phyloP scores from a whole-genome alignment of 2,329 filamentous ascomycete genomes.

The Nemania sp. region DNA sequence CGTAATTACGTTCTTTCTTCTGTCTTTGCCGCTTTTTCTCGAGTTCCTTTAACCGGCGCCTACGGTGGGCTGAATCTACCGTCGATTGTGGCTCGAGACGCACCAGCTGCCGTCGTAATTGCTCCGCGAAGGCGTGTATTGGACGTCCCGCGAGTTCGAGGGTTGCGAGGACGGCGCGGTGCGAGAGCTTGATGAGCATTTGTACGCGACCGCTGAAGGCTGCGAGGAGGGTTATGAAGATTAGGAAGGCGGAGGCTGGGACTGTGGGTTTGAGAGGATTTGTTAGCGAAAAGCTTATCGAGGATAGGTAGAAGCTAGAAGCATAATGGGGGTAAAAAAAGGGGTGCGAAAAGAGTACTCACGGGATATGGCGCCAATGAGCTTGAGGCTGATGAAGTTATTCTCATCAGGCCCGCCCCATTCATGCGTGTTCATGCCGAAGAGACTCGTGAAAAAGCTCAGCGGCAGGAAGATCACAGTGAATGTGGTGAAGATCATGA shows the following conservation, averaged over 20 bases:
- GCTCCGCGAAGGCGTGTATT: conserved; percentile 1
- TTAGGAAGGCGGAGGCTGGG: conserved; percentile 53
- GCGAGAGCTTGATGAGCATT: conserved; percentile 34
- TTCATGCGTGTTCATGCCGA: conserved; percentile 66
- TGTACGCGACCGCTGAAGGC: conserved; percentile 58
- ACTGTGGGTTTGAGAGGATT: conserved; percentile 30
- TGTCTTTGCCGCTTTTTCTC: conserved; percentile 25
- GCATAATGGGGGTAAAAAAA: not conserved
- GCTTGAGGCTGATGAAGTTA: conserved; percentile 48
- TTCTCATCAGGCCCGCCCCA: conserved; percentile 52
- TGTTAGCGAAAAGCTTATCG: not conserved
- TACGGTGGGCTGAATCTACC: conserved; percentile 31
- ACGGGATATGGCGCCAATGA: conserved; percentile 52
- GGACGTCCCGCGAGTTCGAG: conserved; percentile 30
- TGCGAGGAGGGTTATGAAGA: conserved; percentile 54
- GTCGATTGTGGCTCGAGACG: conserved; percentile 36
- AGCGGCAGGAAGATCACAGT: conserved; percentile 66
- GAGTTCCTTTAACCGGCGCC: conserved; percentile 29
- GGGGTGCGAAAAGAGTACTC: conserved; percentile 30
- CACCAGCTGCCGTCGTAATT: conserved; percentile 24
- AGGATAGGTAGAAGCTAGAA: not conserved
- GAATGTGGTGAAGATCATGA: conserved; percentile 68
- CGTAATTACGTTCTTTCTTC: conserved; percentile 42
- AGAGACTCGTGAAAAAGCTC: conserved; percentile 67
- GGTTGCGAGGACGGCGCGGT: conserved; percentile 19